Evolutionary conservation across 805 yeast species (phyloP).

Genomic region (Brettanomyces sp.): DNA sequence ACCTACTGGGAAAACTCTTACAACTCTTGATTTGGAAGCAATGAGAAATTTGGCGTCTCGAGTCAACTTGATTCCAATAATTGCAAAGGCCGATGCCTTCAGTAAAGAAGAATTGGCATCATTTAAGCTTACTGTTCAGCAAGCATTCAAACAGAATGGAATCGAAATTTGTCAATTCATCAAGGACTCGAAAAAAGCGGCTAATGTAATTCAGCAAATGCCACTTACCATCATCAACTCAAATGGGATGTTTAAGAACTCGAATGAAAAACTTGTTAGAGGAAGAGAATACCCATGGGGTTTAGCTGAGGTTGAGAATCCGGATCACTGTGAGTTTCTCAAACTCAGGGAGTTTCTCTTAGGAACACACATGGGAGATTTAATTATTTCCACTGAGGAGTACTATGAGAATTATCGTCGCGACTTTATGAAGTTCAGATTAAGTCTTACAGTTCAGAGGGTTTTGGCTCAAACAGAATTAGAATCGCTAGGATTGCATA

Average conservation of each 20-base stretch:
- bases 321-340: constrained; percentile 66
- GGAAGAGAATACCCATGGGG: constrained; percentile 88
- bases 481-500: constrained; percentile 10
- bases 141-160: constrained; percentile 40
- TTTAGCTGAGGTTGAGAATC: constrained; percentile 71
- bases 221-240: constrained; percentile 71
- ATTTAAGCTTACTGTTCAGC: constrained; percentile 46
- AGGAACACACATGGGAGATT: constrained; percentile 65
- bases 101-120: constrained; percentile 44
- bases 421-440: constrained; percentile 35
- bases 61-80: constrained; percentile 74
- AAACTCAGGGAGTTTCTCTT: constrained; percentile 56
- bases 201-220: constrained; percentile 30
- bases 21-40: constrained; percentile 60
- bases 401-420: constrained; percentile 65
- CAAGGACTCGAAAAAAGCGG: constrained; percentile 26
- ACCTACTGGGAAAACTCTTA: constrained; percentile 55
- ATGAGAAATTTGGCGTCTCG: constrained; percentile 63
- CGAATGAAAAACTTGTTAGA: constrained; percentile 42
- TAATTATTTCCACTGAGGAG: constrained; percentile 67
- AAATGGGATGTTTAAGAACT: constrained; percentile 34
- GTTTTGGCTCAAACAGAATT: constrained; percentile 5
- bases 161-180: constrained; percentile 50
- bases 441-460: constrained; percentile 21
- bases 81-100: constrained; percentile 72